Conservation (phyloP, 352 stramenopile species). For the Globisporangium apiculatum region DNA sequence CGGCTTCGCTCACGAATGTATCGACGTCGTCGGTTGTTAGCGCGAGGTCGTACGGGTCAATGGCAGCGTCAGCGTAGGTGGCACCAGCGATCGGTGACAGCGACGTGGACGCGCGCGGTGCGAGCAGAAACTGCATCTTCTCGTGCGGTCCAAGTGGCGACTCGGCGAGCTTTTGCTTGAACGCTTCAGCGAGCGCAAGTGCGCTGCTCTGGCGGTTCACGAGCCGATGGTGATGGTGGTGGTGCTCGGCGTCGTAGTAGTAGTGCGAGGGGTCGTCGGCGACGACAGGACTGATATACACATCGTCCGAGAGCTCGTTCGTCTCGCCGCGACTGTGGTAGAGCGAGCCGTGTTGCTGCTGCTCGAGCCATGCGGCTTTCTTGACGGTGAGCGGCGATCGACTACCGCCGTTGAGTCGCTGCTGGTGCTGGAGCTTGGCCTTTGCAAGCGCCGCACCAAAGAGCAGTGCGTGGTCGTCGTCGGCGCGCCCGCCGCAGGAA, state of each 20-base stretch:
- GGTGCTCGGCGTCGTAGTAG: constrained; percentile 8
- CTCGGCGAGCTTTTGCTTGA: constrained; percentile 62
- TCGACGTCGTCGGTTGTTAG: constrained; percentile 25
- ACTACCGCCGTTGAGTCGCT: constrained; percentile 15
- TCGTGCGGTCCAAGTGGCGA: constrained; percentile 58
- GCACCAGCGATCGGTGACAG: not conserved
- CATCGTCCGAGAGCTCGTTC: constrained; percentile 46
- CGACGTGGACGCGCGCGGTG: constrained; percentile 1
- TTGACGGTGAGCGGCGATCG: constrained; percentile 7
- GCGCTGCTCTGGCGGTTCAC: constrained; percentile 27
- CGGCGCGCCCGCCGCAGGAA: constrained; percentile 32
- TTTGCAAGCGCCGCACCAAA: constrained; percentile 16
- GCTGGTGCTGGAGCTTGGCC: constrained; percentile 30
- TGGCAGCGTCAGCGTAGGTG: not conserved
- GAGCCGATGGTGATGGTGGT: constrained; percentile 7
- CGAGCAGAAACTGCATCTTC: constrained; percentile 55
- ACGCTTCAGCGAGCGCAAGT: constrained; percentile 53
- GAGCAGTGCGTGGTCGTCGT: constrained; percentile 23
- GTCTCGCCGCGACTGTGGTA: constrained; percentile 47
- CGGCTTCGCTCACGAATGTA: constrained; percentile 43
- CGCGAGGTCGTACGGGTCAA: constrained; percentile 12
- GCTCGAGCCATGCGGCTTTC: constrained; percentile 6
- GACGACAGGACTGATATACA: constrained; percentile 15
- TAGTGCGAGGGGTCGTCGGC: constrained; percentile 12
- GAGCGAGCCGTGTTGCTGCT: constrained; percentile 28